A percentile compares a stretch with the other conserved stretches of the same genome.
Evolutionary conservation across 1,284 basidiomycete species (phyloP).

Genomic region (Hypsizygus ulmarius): DNA sequence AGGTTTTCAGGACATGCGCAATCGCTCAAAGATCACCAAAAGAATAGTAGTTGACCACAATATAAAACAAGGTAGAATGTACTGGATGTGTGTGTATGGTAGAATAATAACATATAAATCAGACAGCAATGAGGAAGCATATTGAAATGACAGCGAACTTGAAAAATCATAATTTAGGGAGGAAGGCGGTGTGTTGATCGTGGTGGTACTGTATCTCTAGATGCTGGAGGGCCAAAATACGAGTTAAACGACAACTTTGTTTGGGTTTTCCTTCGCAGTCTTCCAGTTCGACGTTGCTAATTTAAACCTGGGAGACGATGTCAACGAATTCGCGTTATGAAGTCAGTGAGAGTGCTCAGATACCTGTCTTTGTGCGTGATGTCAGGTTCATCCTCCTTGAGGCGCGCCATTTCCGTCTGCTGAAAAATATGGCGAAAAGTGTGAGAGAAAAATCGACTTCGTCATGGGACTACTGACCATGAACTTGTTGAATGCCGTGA

Average conservation of each 20-base stretch:
- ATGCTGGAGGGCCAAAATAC: not conserved
- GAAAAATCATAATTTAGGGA: slow-evolving; percentile 5
- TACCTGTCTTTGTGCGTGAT: slow-evolving; percentile 72
- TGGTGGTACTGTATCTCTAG: slow-evolving; percentile 10
- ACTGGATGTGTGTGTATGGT: slow-evolving; percentile 12
- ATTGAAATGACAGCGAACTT: slow-evolving; percentile 13
- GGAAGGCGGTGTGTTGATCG: slow-evolving; percentile 9
- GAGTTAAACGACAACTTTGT: slow-evolving; percentile 33
- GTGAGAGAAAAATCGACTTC: slow-evolving; percentile 2
- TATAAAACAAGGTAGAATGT: slow-evolving; percentile 7
- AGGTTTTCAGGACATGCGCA: no score
- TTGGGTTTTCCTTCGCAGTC: slow-evolving; percentile 65
- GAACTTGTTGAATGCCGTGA: slow-evolving; percentile 75
- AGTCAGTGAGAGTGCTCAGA: not conserved
- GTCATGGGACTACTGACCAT: slow-evolving; percentile 44
- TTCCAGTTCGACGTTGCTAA: slow-evolving; percentile 75
- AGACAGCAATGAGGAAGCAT: slow-evolving; percentile 16
- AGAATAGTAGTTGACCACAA: not conserved
- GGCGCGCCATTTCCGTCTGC: slow-evolving; percentile 68
- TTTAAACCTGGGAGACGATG: slow-evolving; percentile 55
- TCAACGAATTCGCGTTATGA: slow-evolving; percentile 1
- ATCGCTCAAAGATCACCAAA: not conserved
- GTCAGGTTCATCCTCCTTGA: slow-evolving; percentile 69
- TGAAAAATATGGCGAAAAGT: slow-evolving; percentile 20
- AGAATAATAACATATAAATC: slow-evolving; percentile 22